Conservation (phyloP, 371 early-diverging fungal genomes). For the Apophysomyces ossiformis region DNA sequence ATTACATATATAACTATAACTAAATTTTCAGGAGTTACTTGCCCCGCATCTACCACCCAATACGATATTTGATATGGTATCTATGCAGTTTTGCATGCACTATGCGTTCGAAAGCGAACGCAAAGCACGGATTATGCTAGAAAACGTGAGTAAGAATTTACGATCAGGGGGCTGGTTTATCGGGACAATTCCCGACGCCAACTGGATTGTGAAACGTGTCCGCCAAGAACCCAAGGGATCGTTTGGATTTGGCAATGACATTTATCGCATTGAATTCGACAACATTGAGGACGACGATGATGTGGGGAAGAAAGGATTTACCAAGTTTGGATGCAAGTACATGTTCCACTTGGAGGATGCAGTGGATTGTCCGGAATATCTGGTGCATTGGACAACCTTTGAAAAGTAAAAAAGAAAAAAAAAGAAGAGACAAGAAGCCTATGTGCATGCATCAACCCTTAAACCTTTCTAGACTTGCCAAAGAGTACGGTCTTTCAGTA, state of each 20-base stretch:
- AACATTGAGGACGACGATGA: constrained; percentile 42
- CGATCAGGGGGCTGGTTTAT: constrained; percentile 89
- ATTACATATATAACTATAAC: too few relatives aligned
- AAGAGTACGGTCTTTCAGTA: constrained; percentile 79
- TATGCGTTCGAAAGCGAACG: constrained; percentile 94
- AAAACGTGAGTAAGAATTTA: constrained; percentile 83
- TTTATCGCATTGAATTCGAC: constrained; percentile 83
- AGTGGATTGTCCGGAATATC: constrained; percentile 97
- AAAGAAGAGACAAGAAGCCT: constrained; percentile 5
- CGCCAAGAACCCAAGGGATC: constrained; percentile 33
- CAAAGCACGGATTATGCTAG: constrained; percentile 79
- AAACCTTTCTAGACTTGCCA: constrained; percentile 69
- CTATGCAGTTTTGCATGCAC: constrained; percentile 97
- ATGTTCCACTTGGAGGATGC: constrained; percentile 96
- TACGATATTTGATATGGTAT: constrained; percentile 83
- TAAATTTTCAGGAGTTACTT: constrained; percentile 47
- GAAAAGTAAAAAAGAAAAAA: constrained; percentile 51
- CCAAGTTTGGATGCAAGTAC: constrained; percentile 87
- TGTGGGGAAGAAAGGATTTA: constrained; percentile 41
- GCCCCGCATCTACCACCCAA: constrained; percentile 58
- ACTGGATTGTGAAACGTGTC: constrained; percentile 78
- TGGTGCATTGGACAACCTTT: constrained; percentile 87
- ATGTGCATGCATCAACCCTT: neutral
- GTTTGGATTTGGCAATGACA: constrained; percentile 80
- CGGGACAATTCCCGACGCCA: constrained; percentile 94